Evolutionary conservation across 1,284 basidiomycete genomes (phyloP).

Genomic region (Lignosus rhinocerotis): DNA sequence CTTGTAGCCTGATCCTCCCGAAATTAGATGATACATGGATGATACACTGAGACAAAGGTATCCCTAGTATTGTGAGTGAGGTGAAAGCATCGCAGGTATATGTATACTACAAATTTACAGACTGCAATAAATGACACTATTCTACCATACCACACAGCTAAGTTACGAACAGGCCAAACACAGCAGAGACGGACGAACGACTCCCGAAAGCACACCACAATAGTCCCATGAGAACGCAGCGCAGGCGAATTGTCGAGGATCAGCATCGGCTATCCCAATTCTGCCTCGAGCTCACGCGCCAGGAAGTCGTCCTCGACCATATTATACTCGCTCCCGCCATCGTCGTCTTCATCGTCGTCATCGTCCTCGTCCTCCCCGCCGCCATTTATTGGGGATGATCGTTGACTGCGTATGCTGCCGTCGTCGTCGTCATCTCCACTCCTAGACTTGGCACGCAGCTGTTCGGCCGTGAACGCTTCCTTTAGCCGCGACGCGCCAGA

Average conservation of each 20-base stretch:
- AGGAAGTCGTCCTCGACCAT: conserved; percentile 71
- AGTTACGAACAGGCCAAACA: conserved; percentile 8
- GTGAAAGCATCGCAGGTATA: conserved; percentile 10
- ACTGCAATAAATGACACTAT: conserved; percentile 17
- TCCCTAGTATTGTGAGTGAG: not conserved
- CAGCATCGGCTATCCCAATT: conserved; percentile 54
- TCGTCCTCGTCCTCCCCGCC: conserved; percentile 39
- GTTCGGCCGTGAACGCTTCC: conserved; percentile 61
- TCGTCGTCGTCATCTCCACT: conserved; percentile 28
- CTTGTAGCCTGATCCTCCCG: no score
- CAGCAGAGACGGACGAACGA: conserved; percentile 13
- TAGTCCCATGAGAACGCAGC: not conserved
- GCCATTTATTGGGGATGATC: conserved; percentile 19
- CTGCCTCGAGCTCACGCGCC: conserved; percentile 70
- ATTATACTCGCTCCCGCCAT: conserved; percentile 39
- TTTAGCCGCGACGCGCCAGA: conserved; percentile 66
- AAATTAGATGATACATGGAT: no score
- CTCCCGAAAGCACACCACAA: conserved; percentile 5
- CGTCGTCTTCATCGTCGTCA: conserved; percentile 44
- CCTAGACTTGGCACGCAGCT: conserved; percentile 34
- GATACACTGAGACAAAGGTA: not conserved
- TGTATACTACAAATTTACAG: conserved; percentile 21
- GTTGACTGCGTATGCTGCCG: conserved; percentile 13
- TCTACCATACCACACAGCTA: conserved; percentile 15
- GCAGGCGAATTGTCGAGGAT: not conserved